Base-by-base conservation (phyloP, 768 basidiomycete species). In the Basidioascus undulatus region DNA sequence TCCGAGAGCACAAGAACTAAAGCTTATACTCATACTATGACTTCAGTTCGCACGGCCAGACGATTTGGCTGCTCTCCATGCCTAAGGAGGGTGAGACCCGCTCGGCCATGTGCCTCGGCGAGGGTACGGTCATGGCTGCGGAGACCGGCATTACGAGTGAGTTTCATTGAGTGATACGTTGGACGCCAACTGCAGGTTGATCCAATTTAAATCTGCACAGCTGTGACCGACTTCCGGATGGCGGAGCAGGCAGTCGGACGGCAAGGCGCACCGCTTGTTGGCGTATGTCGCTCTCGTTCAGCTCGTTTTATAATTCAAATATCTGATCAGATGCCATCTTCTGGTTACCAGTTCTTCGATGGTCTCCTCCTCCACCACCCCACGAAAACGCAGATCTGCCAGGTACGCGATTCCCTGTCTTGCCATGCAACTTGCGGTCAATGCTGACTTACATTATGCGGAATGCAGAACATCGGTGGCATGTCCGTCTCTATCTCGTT, bases 381-480 rank as follows among this genome's bases (percentile, higher is more conserved):
- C 0, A 45, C 44, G 23, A 48, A 52, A 30, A 45, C 47, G 3
- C 45, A 47, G 3, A 49, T 46, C 1, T 46, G 49, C 38, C 51
- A n/a, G n/a, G n/a, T n/a, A n/a, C n/a, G n/a, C n/a, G n/a, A n/a
- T n/a, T n/a, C n/a, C n/a, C n/a, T n/a, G n/a, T n/a, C n/a, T n/a
- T n/a, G n/a, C n/a, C n/a, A n/a, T n/a, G n/a, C n/a, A n/a, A n/a
- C n/a, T n/a, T n/a, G n/a, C n/a, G n/a, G n/a, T n/a, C n/a, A n/a
- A n/a, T n/a, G n/a, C n/a, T n/a, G n/a, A n/a, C n/a, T n/a, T n/a
- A n/a, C n/a, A n/a, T n/a, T n/a, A n/a, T n/a, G n/a, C n/a, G n/a
- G n/a, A n/a, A n/a, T n/a, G n/a, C n/a, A 50, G 37, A 52, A 52
- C 36, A 48, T 52, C 32, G 51, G 51, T 7, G 51, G 49, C 4